phyloP scores from a whole-genome alignment of 345 rosid genomes.

The Salix brachista region DNA sequence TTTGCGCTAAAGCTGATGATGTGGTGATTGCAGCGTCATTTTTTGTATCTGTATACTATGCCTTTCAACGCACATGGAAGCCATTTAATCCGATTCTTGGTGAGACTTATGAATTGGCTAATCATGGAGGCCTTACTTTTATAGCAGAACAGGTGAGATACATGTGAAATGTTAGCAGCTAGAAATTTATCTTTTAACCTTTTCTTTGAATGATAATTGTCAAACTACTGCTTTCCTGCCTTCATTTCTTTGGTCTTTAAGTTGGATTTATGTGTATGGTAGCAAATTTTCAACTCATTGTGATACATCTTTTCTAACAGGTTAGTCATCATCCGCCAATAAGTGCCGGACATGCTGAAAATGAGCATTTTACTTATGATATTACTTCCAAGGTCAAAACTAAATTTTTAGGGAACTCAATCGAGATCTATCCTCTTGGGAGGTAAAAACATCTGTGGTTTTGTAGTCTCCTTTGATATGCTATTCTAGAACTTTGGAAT shows the following conservation, averaged over 20 bases:
- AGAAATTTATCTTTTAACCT: too few relatives aligned
- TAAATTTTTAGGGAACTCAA: conserved; percentile 73
- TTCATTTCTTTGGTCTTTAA: not conserved
- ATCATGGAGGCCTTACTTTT: conserved; percentile 74
- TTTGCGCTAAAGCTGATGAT: not conserved
- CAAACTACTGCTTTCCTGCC: not conserved
- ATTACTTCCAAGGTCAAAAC: conserved; percentile 86
- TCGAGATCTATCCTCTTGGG: conserved; percentile 80
- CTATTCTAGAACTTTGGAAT: not conserved
- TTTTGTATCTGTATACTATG: conserved; percentile 84
- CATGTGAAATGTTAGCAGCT: not conserved
- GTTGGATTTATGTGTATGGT: too few relatives aligned
- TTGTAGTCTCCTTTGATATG: not conserved
- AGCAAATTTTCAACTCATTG: not conserved
- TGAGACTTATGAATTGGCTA: conserved; percentile 79
- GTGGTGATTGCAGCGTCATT: conserved; percentile 57
- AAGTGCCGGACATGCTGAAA: conserved; percentile 93
- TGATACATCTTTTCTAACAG: conserved; percentile 24
- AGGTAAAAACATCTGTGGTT: conserved; percentile 24
- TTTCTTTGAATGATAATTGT: too few relatives aligned
- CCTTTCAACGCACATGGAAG: conserved; percentile 86
- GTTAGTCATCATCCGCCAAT: conserved; percentile 95
- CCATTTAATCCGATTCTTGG: conserved; percentile 98
- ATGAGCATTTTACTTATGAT: conserved; percentile 76
- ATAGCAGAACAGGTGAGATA: conserved; percentile 74